A percentile compares a stretch with the other conserved stretches of the same genome.
Conservation (phyloP, 495 filamentous ascomycete genomes). For the Aspergillus leporis region DNA sequence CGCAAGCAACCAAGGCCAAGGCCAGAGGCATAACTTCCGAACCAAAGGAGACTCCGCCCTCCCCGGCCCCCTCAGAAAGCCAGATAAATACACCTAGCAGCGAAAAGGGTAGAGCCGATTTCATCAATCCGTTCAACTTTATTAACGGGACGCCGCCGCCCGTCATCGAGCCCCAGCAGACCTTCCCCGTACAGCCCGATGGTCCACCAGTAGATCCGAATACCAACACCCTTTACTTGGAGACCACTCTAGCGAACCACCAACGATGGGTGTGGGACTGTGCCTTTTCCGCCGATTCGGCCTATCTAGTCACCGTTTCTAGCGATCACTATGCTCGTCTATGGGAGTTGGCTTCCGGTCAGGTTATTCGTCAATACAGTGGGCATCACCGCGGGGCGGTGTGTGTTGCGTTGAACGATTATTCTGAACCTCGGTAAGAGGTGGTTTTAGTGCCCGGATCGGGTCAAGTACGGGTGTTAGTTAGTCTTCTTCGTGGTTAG, state of each 20-base stretch:
- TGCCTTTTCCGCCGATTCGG: slow-evolving; percentile 93
- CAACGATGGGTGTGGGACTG: slow-evolving; percentile 99
- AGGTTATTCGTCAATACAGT: slow-evolving; percentile 96
- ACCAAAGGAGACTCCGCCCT: slow-evolving; percentile 17
- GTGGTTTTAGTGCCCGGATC: not conserved
- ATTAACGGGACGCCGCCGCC: slow-evolving; percentile 19
- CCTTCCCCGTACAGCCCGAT: slow-evolving; percentile 43
- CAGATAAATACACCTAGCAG: slow-evolving; percentile 15
- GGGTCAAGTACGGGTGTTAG: not conserved
- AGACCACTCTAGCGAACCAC: slow-evolving; percentile 89
- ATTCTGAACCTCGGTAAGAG: slow-evolving; percentile 66
- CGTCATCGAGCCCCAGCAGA: slow-evolving; percentile 32
- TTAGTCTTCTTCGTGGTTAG: slow-evolving; percentile 22
- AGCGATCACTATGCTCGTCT: slow-evolving; percentile 96
- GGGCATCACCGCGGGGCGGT: slow-evolving; percentile 95
- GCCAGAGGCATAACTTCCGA: slow-evolving; percentile 22
- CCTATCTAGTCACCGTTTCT: slow-evolving; percentile 97
- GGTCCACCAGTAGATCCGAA: slow-evolving; percentile 47
- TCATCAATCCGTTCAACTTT: slow-evolving; percentile 24
- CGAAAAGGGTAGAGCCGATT: slow-evolving; percentile 17
- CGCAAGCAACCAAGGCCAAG: slow-evolving; percentile 27
- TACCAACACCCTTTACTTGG: slow-evolving; percentile 67
- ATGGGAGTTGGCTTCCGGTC: slow-evolving; percentile 84
- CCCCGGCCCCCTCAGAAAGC: slow-evolving; percentile 19
- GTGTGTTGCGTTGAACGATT: slow-evolving; percentile 96